phyloP scores from a whole-genome alignment of 768 basidiomycete genomes.

The Podaxis sp. region DNA sequence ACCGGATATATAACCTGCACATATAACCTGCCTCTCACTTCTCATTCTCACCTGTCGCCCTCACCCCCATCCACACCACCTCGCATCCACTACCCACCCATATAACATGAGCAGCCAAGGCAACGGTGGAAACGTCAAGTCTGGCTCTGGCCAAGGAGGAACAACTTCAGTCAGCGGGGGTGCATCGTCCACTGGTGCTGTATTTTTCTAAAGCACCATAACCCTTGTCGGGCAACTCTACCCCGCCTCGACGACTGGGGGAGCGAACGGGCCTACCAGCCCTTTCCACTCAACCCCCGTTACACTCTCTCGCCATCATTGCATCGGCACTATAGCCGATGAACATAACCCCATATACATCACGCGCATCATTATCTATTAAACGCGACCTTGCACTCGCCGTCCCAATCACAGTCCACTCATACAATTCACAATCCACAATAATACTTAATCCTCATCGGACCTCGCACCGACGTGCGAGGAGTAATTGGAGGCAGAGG shows the following conservation, averaged over 20 bases:
- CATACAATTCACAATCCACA: conserved; percentile 17
- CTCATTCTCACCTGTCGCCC: conserved; percentile 5
- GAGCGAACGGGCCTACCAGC: not conserved
- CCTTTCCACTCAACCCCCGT: conserved; percentile 6
- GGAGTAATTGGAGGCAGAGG: not conserved
- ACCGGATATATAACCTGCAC: not conserved
- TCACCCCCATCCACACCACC: conserved; percentile 15
- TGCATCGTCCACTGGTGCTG: conserved; percentile 51
- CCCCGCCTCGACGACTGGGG: not conserved
- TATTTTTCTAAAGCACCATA: conserved; percentile 52
- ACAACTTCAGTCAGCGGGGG: conserved; percentile 47
- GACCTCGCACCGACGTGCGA: conserved; percentile 3
- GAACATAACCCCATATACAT: not conserved
- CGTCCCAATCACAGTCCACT: conserved; percentile 6
- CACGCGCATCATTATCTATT: conserved; percentile 3
- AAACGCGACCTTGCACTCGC: conserved; percentile 5
- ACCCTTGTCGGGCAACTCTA: conserved; percentile 17
- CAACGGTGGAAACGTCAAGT: conserved; percentile 37
- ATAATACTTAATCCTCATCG: conserved; percentile 3
- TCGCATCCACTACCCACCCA: conserved; percentile 12
- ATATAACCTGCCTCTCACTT: not conserved
- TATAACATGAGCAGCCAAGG: conserved; percentile 39
- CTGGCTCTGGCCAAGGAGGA: conserved; percentile 29
- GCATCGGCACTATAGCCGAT: not conserved
- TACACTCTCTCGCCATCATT: not conserved